phyloP scores from a whole-genome alignment of 2,329 filamentous ascomycete species.

The Xylaria sp. region DNA sequence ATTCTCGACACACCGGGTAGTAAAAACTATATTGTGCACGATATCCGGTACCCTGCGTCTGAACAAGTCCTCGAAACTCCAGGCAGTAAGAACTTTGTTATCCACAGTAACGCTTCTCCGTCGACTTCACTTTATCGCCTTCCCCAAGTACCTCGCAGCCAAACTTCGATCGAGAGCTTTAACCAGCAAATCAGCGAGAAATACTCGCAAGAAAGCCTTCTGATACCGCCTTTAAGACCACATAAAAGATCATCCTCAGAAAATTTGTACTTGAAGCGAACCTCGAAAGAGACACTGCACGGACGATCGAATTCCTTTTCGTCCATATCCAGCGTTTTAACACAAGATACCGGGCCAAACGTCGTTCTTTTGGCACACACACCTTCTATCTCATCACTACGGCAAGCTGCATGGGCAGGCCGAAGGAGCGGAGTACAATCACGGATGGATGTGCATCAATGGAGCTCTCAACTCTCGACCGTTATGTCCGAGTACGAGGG shows the following conservation, averaged over 20 bases:
- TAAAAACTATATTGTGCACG: constrained; percentile 36
- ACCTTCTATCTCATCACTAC: constrained; percentile 47
- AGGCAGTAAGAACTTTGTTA: constrained; percentile 62
- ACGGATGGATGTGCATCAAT: constrained; percentile 67
- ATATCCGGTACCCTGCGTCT: constrained; percentile 31
- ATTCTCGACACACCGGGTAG: constrained; percentile 46
- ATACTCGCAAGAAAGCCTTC: constrained; percentile 71
- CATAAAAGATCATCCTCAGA: constrained; percentile 61
- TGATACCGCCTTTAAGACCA: constrained; percentile 66
- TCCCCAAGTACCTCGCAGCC: constrained; percentile 41
- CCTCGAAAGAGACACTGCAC: constrained; percentile 65
- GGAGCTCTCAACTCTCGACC: constrained; percentile 72
- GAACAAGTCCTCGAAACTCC: constrained; percentile 51
- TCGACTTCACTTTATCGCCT: constrained; percentile 53
- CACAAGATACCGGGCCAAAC: constrained; percentile 59
- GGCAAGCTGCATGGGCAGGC: constrained; percentile 48
- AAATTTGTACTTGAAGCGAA: constrained; percentile 60
- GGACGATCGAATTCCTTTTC: constrained; percentile 62
- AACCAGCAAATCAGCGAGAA: constrained; percentile 53
- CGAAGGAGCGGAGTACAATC: constrained; percentile 40
- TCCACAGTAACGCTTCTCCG: constrained; percentile 60
- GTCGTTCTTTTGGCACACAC: constrained; percentile 52
- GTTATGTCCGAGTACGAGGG: constrained; percentile 71
- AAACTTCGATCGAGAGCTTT: constrained; percentile 52
- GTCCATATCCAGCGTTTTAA: constrained; percentile 66